A percentile compares a stretch with the other conserved stretches of the same genome.
Evolutionary conservation across 768 basidiomycete genomes (phyloP).

Genomic region (Sistotremastrum suecicum): DNA sequence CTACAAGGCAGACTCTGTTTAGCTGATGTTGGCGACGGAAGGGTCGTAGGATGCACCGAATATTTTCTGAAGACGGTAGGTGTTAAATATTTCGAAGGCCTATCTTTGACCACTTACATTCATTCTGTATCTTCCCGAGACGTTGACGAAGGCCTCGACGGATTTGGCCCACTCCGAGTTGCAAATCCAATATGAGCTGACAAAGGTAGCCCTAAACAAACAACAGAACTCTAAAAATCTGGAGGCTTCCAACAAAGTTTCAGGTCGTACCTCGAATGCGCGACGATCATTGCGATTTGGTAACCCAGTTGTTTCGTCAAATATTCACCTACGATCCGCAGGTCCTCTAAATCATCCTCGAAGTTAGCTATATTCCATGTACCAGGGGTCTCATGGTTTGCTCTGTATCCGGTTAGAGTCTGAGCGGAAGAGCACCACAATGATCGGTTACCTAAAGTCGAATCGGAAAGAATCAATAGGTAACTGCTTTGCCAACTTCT

Average conservation of each 20-base stretch:
- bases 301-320: constrained; percentile 10
- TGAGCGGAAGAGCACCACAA: no score
- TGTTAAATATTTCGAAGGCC: background rate
- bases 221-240: background rate
- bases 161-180: constrained; percentile 40
- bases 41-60: background rate
- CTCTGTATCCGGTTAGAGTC: constrained; percentile 1
- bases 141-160: constrained; percentile 55
- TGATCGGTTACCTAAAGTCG: constrained; percentile 53
- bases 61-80: background rate
- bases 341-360: constrained; percentile 13
- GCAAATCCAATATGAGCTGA: constrained; percentile 54
- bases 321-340: constrained; percentile 11
- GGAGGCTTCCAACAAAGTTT: no score
- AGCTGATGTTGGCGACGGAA: background rate
- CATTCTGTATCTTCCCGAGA: constrained; percentile 71
- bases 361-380: constrained; percentile 12
- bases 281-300: constrained; percentile 12
- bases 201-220: constrained; percentile 34
- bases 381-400: constrained; percentile 14
- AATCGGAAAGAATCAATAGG: constrained; percentile 76
- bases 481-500: constrained; percentile 46
- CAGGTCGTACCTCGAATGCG: constrained; percentile 16
- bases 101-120: constrained; percentile 28
- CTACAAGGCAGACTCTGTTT: background rate